These are phyloP conservation scores for Candida odintsovae DNA, from an alignment of 805 yeast genomes.

Conservation along the genomic window DNA sequence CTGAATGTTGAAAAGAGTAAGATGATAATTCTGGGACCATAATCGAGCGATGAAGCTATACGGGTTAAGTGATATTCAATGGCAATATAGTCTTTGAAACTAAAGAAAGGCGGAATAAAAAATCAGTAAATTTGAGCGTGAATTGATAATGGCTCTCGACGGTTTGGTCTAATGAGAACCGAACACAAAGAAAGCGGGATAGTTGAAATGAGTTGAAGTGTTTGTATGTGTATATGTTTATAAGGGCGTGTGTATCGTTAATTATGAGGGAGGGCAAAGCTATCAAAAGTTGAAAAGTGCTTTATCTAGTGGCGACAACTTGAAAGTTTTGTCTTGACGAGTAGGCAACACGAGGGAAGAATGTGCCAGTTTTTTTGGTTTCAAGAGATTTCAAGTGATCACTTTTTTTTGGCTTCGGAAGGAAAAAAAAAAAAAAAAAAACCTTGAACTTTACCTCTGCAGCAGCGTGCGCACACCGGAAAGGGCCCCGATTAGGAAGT, in stretches of 20 bases:
- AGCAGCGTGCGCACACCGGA: background rate
- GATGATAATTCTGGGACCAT: background rate
- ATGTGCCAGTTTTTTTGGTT: background rate
- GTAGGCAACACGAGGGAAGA: background rate
- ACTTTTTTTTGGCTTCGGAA: background rate
- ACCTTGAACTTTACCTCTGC: no score
- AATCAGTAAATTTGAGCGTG: background rate
- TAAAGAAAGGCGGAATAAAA: no score
- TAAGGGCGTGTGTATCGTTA: no score
- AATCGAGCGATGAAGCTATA: no score
- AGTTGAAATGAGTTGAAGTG: background rate
- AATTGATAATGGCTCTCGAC: background rate
- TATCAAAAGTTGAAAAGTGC: no score
- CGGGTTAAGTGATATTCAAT: no score
- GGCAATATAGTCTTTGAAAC: no score
- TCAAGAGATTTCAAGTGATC: background rate
- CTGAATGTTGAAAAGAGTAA: background rate
- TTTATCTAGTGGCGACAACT: background rate
- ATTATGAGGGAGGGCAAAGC: no score
- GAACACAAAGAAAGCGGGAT: background rate
- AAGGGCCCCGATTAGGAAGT: background rate
- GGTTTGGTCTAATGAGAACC: background rate
- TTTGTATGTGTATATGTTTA: background rate
- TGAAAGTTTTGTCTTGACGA: background rate
- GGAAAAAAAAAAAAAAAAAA: background rate